phyloP scores from a whole-genome alignment of 2,329 filamentous ascomycete species.

The Cercospora beticola region DNA sequence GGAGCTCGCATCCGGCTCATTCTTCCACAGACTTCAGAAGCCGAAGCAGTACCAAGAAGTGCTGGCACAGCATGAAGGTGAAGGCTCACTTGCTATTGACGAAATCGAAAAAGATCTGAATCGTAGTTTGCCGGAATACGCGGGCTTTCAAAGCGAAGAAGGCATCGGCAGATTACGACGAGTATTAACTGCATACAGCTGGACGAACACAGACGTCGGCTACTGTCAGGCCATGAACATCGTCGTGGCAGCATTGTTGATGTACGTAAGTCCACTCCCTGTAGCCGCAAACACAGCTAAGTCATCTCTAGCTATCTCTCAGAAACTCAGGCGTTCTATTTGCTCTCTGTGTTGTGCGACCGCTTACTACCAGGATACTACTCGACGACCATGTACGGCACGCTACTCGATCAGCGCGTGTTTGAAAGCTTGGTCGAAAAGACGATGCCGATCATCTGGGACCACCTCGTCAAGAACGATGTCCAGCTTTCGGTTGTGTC shows the following conservation, averaged over 20 bases:
- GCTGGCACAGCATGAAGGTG: conserved; percentile 75
- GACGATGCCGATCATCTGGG: conserved; percentile 98
- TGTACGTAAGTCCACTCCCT: conserved; percentile 52
- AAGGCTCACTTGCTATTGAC: conserved; percentile 91
- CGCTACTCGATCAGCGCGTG: conserved; percentile 90
- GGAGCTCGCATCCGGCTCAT: conserved; percentile 89
- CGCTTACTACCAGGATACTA: conserved; percentile 94
- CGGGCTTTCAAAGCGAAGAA: conserved; percentile 93
- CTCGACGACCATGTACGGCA: conserved; percentile 98
- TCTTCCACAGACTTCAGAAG: conserved; percentile 83
- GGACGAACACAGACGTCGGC: conserved; percentile 91
- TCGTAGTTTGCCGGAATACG: conserved; percentile 92
- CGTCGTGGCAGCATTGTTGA: conserved; percentile 92
- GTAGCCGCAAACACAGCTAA: conserved; percentile 13
- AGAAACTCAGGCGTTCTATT: conserved; percentile 90
- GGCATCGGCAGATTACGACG: conserved; percentile 86
- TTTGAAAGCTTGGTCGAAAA: conserved; percentile 98
- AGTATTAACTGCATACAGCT: conserved; percentile 95
- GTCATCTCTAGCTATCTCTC: conserved; percentile 74
- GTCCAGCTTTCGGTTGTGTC: conserved; percentile 97
- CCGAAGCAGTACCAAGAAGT: conserved; percentile 84
- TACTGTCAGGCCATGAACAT: conserved; percentile 99
- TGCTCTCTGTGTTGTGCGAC: conserved; percentile 88
- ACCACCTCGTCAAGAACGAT: conserved; percentile 94
- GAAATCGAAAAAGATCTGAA: conserved; percentile 99